Conservation (phyloP, 2,329 filamentous ascomycete species). For the Shiraia bambusicola region DNA sequence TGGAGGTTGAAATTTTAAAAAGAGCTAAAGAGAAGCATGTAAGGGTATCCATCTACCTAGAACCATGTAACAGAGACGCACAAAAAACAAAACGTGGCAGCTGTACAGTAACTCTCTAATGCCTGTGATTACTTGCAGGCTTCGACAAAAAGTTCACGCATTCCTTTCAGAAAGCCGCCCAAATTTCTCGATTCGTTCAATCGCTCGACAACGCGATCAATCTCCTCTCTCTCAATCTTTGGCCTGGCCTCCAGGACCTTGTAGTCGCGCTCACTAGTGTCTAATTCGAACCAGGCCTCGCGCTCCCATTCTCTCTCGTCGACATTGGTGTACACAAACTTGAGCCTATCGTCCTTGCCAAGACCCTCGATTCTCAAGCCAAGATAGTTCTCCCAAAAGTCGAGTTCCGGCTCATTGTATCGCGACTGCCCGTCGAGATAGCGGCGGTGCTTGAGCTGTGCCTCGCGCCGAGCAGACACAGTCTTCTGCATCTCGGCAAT, state of each 20-base stretch:
- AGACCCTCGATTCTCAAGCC: conserved; percentile 88
- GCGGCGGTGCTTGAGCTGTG: conserved; percentile 69
- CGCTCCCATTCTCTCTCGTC: conserved; percentile 84
- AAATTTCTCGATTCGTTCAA: conserved; percentile 81
- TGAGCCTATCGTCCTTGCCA: conserved; percentile 78
- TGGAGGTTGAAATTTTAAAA: too few species aligned
- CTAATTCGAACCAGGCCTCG: conserved; percentile 92
- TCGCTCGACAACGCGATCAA: conserved; percentile 73
- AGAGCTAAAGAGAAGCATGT: too few species aligned
- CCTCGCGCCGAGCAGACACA: conserved; percentile 69
- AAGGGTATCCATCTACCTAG: not conserved
- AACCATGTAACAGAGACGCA: not conserved
- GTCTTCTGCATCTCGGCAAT: conserved; percentile 67
- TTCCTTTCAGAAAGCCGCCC: conserved; percentile 72
- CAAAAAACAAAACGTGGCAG: too few species aligned
- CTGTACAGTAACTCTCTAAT: too few species aligned
- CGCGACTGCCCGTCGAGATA: conserved; percentile 80
- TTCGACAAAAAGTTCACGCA: conserved; percentile 73
- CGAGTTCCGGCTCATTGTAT: conserved; percentile 88
- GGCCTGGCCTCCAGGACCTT: conserved; percentile 79
- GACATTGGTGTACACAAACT: conserved; percentile 86
- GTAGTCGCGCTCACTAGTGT: conserved; percentile 79
- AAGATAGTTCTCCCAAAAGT: conserved; percentile 93
- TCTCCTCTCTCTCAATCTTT: conserved; percentile 75
- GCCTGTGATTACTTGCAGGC: conserved; percentile 47